Evolutionary conservation across 2,329 filamentous ascomycete genomes (phyloP), one percentile per base, ranked within the genome.

Genomic region (Paecilomyces formosus): DNA sequence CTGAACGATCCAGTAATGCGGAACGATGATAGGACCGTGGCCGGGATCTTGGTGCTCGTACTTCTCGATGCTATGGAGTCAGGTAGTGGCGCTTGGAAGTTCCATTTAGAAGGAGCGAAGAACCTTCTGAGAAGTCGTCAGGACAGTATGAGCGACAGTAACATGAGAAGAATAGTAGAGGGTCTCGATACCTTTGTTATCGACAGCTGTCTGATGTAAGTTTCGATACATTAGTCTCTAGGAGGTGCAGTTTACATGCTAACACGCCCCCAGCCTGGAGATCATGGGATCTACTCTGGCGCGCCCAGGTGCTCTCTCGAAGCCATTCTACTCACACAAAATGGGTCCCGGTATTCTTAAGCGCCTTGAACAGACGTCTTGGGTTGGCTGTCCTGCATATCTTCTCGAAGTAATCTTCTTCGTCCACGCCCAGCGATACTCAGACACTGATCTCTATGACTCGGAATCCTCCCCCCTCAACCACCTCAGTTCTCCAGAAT

Each of bases 1-100:
- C 62, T 76, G 8, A 54, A 56, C 3, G 66, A 72, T 57, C 66
- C 70, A 1, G 55, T 63, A 39, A 62, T 63, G 59, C 63, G 68
- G 52, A 74, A 74, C 4, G 77, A 80, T 52, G 67, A 80, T 18
- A 70, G 76, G 30, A 74, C 70, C 1, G 60, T 81, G 54, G 77
- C 76, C 15, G 74, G 77, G 0, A 79, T 81, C 26, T 70, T 81
- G 21, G 69, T 81, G 4, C 76, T 82, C 58, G 76, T 80, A 58
- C 75, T 81, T 21, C 75, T 81, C 59, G 79, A 81, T 57, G 69
- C 81, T 4, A 73, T 82, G 4, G 78, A 81, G 60, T 81, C 79
- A 0, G 80, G 80, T 13, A 75, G 73, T 54, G 79, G 78, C 11
- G 75, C 79, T 33, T 82, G 80, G 79, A 81, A 75, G 62, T 74